Evolutionary conservation across 2,329 filamentous ascomycete genomes (phyloP), one percentile per base, ranked within the genome.

Genomic region (Thelonectria blattea): DNA sequence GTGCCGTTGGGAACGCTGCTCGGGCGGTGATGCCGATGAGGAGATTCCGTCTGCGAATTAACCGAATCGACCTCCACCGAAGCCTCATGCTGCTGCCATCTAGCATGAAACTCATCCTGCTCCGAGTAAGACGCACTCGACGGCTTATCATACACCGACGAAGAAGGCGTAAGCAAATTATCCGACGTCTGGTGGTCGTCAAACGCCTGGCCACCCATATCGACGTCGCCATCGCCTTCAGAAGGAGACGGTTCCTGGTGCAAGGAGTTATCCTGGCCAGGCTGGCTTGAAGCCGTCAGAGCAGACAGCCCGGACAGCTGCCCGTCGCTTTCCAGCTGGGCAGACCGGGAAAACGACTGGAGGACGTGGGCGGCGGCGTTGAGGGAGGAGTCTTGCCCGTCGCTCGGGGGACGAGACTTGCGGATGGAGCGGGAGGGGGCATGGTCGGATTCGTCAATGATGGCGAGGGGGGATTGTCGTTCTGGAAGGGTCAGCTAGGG

Each of bases 371-470:
- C 56, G 5, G 62, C 60, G 30, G 58, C 55, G 34, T 46, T 63
- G 5, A 56, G 24, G 11, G 54, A 43, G 9, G 45, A 52, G 43
- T 63, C 50, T 5, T 45, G 43, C 7, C 60, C 62, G 30, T 56
- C 60, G 11, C 6, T 34, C 8, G 9, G 14, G 24, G 17, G 22
- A 1, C 18, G 45, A n/a, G 46, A 12, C 11, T 32, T 41, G 15
- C 37, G 17, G 7, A 39, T 41, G 11, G 50, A 24, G 15, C 49
- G 52, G 17, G 20, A 34, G 1, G 43, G 32, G 5, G 56, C 20
- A 27, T 37, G 48, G 3, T 61, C 51, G n/a, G 63, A 54, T 17
- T 59, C 63, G n/a, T 63, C 34, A 9, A 65, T 56, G 41, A 63
- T 63, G 10, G 53, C 15, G 3, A 65, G 30, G 0, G 57, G 10